Evolutionary conservation across 352 stramenopile species (phyloP).

Genomic region (Phytophthora pisi): DNA sequence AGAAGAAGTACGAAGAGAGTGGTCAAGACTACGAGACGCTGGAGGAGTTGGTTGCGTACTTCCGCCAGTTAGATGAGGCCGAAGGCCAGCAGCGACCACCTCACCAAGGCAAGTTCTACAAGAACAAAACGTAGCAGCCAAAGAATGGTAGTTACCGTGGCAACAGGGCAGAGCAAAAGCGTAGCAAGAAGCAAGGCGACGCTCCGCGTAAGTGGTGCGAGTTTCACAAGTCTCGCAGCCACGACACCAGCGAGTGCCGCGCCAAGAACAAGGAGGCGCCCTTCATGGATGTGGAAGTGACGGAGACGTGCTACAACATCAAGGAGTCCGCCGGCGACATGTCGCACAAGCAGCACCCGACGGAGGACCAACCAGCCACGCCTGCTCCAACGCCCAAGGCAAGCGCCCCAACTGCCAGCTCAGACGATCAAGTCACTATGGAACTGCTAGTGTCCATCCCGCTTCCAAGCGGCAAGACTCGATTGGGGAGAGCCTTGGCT

Average conservation of each 20-base stretch:
- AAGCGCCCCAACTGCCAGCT: no score
- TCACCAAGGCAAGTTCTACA: no score
- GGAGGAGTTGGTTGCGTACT: background rate
- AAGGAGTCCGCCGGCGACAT: background rate
- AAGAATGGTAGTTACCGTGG: no score
- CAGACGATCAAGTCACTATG: background rate
- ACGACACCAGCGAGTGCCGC: background rate
- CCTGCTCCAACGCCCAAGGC: no score
- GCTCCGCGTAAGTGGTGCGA: background rate
- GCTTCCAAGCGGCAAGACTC: background rate
- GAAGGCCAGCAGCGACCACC: background rate
- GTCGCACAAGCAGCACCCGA: background rate
- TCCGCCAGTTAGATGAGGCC: background rate
- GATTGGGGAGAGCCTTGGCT: background rate
- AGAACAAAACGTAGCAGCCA: no score
- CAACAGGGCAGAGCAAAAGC: background rate
- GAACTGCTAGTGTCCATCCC: background rate
- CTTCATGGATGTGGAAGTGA: background rate
- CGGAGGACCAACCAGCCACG: no score
- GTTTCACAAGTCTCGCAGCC: background rate
- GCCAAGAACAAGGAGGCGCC: background rate
- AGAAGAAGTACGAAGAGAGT: background rate
- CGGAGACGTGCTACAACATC: background rate
- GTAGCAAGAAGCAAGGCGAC: background rate
- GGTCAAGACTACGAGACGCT: background rate